Base-by-base conservation (phyloP, 176 grass and related monocot genomes). In the Luzula sylvatica region DNA sequence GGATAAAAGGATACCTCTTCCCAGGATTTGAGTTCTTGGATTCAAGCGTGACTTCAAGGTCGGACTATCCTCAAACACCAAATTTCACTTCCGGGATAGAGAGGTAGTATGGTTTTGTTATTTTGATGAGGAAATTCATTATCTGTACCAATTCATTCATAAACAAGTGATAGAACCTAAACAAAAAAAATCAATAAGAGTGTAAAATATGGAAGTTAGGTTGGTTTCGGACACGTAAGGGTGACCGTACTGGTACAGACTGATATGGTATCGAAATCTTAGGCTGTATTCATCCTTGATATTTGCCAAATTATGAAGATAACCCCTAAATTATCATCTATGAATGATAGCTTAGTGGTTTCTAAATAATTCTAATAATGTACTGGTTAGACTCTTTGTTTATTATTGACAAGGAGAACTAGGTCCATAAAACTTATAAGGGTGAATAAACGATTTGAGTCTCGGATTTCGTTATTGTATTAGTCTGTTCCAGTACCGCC, bases 61-160 rank as follows among this genome's bases (percentile, higher is more conserved):
- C n/a, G n/a, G n/a, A n/a, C n/a, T n/a, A n/a, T n/a, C n/a, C n/a
- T n/a, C n/a, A n/a, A n/a, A n/a, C n/a, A n/a, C n/a, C n/a, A n/a
- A n/a, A n/a, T n/a, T n/a, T n/a, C n/a, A 46, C 0, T 70, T 58
- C 61, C 46, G 3, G 8, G 0, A 7, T 0, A 0, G 15, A 19
- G 16, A 55, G 39, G 42, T 38, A 42, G 41, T 5, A 42, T 46
- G 64, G 16, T 47, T 58, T 53, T 14, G 43, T 82, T 66, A 32
- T 3, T 8, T 32, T 32, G 29, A 4, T 32, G 29, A 32, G 29
- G 29, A 32, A 4, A 32, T 4, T 32, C 29, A 32, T 32, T 32
- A 4, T 32, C 8, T 58, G 26, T 15, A 9, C 30, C 30, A 35
- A 35, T 35, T 35, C 9, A 9, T 35, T 35, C 30, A 35, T 35